Percentiles rank a stretch among this genome's conserved stretches.
These are phyloP conservation scores for Rhodotorula graminis DNA, from an alignment of 768 basidiomycete genomes.

Conservation along the genomic window DNA sequence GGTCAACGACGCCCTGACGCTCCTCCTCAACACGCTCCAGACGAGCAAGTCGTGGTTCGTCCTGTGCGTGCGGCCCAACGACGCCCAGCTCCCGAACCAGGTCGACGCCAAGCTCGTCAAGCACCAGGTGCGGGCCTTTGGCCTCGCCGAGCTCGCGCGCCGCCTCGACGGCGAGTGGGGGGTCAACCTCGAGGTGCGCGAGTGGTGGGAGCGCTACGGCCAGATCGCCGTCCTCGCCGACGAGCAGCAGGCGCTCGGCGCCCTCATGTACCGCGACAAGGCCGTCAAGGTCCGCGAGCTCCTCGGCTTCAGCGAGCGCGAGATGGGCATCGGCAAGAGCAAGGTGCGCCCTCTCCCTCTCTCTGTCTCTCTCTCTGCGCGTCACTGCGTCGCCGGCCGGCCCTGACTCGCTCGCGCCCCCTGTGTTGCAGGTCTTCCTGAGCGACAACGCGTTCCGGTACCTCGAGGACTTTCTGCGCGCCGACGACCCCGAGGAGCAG, in stretches of 20 bases:
- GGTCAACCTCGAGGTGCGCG: slow-evolving; percentile 76
- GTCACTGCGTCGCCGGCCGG: no score
- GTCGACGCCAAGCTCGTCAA: slow-evolving; percentile 86
- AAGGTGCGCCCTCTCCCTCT: slow-evolving; percentile 57
- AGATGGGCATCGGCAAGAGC: slow-evolving; percentile 73
- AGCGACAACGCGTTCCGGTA: slow-evolving; percentile 77
- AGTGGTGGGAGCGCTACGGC: slow-evolving; percentile 78
- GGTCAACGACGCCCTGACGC: slow-evolving; percentile 62
- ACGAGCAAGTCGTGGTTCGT: slow-evolving; percentile 61
- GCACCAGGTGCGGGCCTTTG: slow-evolving; percentile 78
- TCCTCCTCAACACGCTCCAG: slow-evolving; percentile 54
- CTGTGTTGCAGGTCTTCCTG: slow-evolving; percentile 66
- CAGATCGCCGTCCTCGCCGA: slow-evolving; percentile 51
- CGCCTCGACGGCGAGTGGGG: slow-evolving; percentile 53
- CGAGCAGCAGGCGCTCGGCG: slow-evolving; percentile 16
- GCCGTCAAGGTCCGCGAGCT: slow-evolving; percentile 33
- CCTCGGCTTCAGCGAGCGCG: slow-evolving; percentile 59
- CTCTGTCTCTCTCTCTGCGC: neutral
- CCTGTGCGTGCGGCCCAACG: slow-evolving; percentile 90
- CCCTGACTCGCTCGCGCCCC: no score
- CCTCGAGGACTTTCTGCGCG: slow-evolving; percentile 79
- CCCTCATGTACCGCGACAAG: slow-evolving; percentile 41
- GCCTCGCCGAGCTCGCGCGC: slow-evolving; percentile 70
- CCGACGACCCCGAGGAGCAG: slow-evolving; percentile 77
- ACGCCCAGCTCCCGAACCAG: slow-evolving; percentile 89